These are phyloP conservation scores for Amyloporia xantha DNA, from an alignment of 768 basidiomycete species.

Conservation along the genomic window DNA sequence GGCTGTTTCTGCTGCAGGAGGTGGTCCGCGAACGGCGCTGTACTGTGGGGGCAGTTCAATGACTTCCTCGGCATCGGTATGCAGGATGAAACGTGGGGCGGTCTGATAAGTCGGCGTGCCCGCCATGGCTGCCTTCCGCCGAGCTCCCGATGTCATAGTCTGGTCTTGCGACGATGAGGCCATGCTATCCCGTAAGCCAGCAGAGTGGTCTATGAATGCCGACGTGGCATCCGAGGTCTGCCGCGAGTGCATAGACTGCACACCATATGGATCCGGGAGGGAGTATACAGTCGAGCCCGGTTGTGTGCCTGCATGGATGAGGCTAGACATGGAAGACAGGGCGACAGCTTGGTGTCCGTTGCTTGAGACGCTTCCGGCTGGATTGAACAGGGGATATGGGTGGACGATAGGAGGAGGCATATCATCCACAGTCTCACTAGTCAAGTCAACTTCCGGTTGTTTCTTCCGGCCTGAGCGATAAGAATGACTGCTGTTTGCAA, in stretches of 20 bases:
- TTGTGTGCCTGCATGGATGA: conserved; percentile 3
- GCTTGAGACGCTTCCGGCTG: too few relatives aligned
- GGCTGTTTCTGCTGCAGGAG: background rate
- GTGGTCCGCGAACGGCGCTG: conserved; percentile 38
- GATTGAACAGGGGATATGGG: conserved; percentile 13
- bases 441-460: conserved; percentile 12
- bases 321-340: conserved; percentile 1
- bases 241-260: background rate
- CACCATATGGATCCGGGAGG: too few relatives aligned
- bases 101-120: conserved; percentile 30
- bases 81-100: conserved; percentile 52
- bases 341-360: background rate
- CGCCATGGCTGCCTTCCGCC: conserved; percentile 53
- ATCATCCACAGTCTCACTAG: conserved; percentile 4
- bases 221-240: background rate
- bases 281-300: background rate
- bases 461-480: background rate
- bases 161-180: conserved; percentile 4
- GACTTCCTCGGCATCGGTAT: conserved; percentile 62
- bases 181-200: conserved; percentile 2
- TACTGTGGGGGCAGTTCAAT: conserved; percentile 78
- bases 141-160: conserved; percentile 38
- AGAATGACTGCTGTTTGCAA: conserved; percentile 1
- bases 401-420: conserved; percentile 10
- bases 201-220: background rate